A percentile compares a stretch with the other conserved stretches of the same genome.
These are phyloP conservation scores for Dictyostelium capitatum DNA, from an alignment of 78 protist genomes.

Conservation along the genomic window DNA sequence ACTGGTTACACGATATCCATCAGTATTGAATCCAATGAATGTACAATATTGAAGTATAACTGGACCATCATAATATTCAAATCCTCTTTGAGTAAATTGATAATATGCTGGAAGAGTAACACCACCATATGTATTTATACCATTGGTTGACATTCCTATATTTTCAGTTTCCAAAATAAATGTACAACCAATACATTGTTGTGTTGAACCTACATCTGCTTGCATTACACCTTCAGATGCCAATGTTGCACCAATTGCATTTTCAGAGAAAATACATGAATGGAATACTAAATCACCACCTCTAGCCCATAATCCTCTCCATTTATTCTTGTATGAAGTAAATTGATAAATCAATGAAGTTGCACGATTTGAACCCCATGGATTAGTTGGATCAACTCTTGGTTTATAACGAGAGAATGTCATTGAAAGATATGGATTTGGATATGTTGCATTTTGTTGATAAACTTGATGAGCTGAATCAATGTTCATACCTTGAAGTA, in stretches of 20 bases:
- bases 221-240: conserved; percentile 73
- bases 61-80: conserved; percentile 73
- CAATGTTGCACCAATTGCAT: conserved; percentile 69
- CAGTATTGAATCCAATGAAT: conserved; percentile 54
- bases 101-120: conserved; percentile 54
- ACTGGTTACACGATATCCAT: conserved; percentile 36
- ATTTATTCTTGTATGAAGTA: conserved; percentile 58
- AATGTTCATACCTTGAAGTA: conserved; percentile 42
- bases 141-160: conserved; percentile 26
- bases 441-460: conserved; percentile 6
- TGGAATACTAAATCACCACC: conserved; percentile 60
- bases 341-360: conserved; percentile 29
- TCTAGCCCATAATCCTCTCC: conserved; percentile 79
- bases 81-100: conserved; percentile 47
- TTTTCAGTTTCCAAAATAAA: conserved; percentile 64
- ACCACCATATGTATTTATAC: conserved; percentile 37
- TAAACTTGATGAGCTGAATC: conserved; percentile 48
- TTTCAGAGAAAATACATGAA: conserved; percentile 46
- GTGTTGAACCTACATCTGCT: conserved; percentile 61
- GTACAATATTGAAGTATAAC: not conserved
- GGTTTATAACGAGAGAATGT: conserved; percentile 53
- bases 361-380: conserved; percentile 32
- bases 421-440: conserved; percentile 49
- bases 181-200: conserved; percentile 29
- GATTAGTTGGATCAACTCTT: conserved; percentile 40